These are phyloP conservation scores for Anthracocystis setariae DNA, from an alignment of 1,284 basidiomycete genomes.

Conservation along the genomic window DNA sequence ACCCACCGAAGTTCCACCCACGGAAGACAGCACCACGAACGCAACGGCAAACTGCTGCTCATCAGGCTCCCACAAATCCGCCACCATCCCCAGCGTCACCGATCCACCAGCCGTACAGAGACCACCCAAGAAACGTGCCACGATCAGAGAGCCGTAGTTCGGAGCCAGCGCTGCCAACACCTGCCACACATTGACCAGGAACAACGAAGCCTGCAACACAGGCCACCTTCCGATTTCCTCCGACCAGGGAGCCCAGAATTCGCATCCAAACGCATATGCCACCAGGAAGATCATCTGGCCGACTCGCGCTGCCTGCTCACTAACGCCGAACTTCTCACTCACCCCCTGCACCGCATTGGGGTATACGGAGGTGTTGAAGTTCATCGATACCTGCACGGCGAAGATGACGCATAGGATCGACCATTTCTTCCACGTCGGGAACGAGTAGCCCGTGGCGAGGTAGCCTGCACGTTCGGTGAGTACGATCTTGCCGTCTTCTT, in stretches of 20 bases:
- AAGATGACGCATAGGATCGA: slow-evolving; percentile 68
- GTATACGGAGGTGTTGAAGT: slow-evolving; percentile 68
- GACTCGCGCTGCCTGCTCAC: slow-evolving; percentile 68
- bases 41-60: slow-evolving; percentile 66
- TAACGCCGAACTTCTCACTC: slow-evolving; percentile 65
- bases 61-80: slow-evolving; percentile 67
- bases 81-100: slow-evolving; percentile 70
- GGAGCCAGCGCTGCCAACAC: slow-evolving; percentile 63
- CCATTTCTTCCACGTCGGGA: slow-evolving; percentile 68
- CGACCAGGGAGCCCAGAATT: slow-evolving; percentile 67
- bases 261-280: slow-evolving; percentile 68
- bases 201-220: slow-evolving; percentile 61
- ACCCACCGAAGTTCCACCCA: slow-evolving; percentile 64
- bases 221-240: slow-evolving; percentile 68
- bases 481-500: slow-evolving; percentile 65
- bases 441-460: slow-evolving; percentile 61
- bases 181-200: slow-evolving; percentile 68
- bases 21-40: slow-evolving; percentile 66
- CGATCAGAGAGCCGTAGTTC: slow-evolving; percentile 64
- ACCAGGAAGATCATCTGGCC: slow-evolving; percentile 70
- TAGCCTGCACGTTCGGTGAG: slow-evolving; percentile 65
- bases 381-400: slow-evolving; percentile 68
- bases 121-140: slow-evolving; percentile 67
- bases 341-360: slow-evolving; percentile 64
- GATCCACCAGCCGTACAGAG: slow-evolving; percentile 68